Evolutionary conservation across 1,139 yeast genomes (phyloP).

Genomic region (Suhomyces panamericanus): DNA sequence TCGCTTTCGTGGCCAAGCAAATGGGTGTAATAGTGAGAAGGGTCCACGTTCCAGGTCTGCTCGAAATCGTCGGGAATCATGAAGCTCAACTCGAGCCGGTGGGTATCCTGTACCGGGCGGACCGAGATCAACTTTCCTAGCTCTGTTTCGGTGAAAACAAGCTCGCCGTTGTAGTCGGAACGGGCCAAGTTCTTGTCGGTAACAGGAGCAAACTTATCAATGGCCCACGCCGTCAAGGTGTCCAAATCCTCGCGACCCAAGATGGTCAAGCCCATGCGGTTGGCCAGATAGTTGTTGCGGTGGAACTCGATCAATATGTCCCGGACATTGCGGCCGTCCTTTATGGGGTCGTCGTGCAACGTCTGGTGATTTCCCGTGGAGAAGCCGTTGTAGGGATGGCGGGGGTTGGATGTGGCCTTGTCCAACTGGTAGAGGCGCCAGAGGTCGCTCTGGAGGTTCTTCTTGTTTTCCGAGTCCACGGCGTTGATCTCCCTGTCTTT

Average conservation of each 20-base stretch:
- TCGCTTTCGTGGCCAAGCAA: slow-evolving; percentile 88
- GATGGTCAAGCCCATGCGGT: slow-evolving; percentile 83
- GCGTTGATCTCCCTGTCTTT: slow-evolving; percentile 93
- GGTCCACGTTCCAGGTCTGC: slow-evolving; percentile 63
- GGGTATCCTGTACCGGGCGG: slow-evolving; percentile 79
- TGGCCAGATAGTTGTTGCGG: slow-evolving; percentile 63
- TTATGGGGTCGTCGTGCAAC: slow-evolving; percentile 54
- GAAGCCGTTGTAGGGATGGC: slow-evolving; percentile 73
- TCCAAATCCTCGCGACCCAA: slow-evolving; percentile 81
- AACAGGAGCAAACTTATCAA: slow-evolving; percentile 63
- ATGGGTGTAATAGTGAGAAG: slow-evolving; percentile 72
- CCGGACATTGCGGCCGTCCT: slow-evolving; percentile 56
- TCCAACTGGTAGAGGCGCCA: slow-evolving; percentile 91
- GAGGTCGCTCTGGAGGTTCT: slow-evolving; percentile 82
- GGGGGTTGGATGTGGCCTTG: slow-evolving; percentile 66
- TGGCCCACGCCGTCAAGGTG: slow-evolving; percentile 68
- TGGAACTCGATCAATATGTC: slow-evolving; percentile 65
- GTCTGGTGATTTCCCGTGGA: slow-evolving; percentile 74
- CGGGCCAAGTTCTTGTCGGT: slow-evolving; percentile 53
- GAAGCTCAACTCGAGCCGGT: slow-evolving; percentile 66
- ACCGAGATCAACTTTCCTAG: slow-evolving; percentile 60
- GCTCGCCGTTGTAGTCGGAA: slow-evolving; percentile 46
- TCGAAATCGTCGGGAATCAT: slow-evolving; percentile 72
- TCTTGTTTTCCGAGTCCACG: slow-evolving; percentile 93
- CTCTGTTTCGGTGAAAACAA: slow-evolving; percentile 42